Conservation (phyloP, 2,329 filamentous ascomycete species). For the Cladosporium cucumerinum region DNA sequence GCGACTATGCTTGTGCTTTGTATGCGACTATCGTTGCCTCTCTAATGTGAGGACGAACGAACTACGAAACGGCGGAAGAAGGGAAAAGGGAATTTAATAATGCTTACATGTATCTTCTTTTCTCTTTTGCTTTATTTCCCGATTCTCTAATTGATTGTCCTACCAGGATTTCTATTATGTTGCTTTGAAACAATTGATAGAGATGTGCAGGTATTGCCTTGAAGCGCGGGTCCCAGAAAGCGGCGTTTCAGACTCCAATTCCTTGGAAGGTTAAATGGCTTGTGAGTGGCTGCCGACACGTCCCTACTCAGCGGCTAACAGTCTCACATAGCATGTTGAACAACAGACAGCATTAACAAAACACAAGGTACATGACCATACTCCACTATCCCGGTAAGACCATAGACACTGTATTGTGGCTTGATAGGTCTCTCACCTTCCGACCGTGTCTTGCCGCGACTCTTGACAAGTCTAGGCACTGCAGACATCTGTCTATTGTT, state of each 20-base stretch:
- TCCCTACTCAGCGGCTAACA: not conserved
- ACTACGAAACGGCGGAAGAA: not conserved
- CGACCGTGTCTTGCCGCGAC: not conserved
- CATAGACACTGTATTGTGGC: not conserved
- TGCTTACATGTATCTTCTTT: constrained; percentile 11
- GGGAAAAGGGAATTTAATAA: constrained; percentile 10
- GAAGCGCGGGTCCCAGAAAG: not conserved
- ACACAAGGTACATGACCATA: not conserved
- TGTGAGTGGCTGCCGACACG: not conserved
- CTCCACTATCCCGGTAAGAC: not conserved
- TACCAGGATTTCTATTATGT: not conserved
- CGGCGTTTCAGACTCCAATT: not conserved
- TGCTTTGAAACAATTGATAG: not conserved
- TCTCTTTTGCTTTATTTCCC: not conserved
- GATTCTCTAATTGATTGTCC: not conserved
- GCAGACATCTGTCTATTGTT: not conserved
- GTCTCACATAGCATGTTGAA: not conserved
- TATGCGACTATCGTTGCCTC: not conserved
- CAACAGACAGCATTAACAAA: not conserved
- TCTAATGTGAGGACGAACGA: not conserved
- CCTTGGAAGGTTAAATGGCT: not conserved
- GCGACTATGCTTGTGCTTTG: not conserved
- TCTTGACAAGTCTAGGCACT: not conserved
- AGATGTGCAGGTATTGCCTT: not conserved
- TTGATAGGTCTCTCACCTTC: not conserved